Evolutionary conservation across 352 stramenopile species (phyloP).

Genomic region (Phytophthora ohioensis): DNA sequence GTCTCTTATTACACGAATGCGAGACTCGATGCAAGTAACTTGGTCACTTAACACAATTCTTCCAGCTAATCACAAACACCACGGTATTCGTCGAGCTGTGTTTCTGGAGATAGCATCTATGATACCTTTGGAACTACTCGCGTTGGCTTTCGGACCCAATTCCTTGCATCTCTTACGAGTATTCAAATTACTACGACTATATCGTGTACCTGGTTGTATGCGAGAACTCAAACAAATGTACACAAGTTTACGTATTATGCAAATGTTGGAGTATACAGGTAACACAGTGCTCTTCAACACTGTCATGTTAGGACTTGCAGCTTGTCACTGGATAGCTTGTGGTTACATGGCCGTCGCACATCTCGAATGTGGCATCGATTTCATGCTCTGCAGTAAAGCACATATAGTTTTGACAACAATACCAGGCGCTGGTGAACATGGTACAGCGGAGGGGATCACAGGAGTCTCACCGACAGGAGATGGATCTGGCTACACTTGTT

Average conservation of each 20-base stretch:
- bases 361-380: conserved; percentile 70
- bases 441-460: conserved; percentile 26
- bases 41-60: conserved; percentile 81
- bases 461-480: conserved; percentile 21
- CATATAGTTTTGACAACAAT: conserved; percentile 21
- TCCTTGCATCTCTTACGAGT: conserved; percentile 62
- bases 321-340: conserved; percentile 70
- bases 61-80: conserved; percentile 32
- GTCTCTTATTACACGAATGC: conserved; percentile 36
- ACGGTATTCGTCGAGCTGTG: conserved; percentile 51
- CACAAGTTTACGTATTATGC: conserved; percentile 46
- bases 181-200: conserved; percentile 66
- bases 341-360: conserved; percentile 75
- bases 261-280: conserved; percentile 65
- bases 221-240: conserved; percentile 60
- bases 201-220: conserved; percentile 57
- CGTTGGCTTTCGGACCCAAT: conserved; percentile 51
- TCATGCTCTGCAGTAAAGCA: conserved; percentile 56
- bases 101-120: conserved; percentile 57
- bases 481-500: conserved; percentile 57
- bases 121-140: conserved; percentile 61
- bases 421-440: conserved; percentile 14
- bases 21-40: conserved; percentile 45
- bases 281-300: conserved; percentile 66
- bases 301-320: conserved; percentile 49